Conservation (phyloP, 106 monocot genomes). For the Phalaenopsis equestris region DNA sequence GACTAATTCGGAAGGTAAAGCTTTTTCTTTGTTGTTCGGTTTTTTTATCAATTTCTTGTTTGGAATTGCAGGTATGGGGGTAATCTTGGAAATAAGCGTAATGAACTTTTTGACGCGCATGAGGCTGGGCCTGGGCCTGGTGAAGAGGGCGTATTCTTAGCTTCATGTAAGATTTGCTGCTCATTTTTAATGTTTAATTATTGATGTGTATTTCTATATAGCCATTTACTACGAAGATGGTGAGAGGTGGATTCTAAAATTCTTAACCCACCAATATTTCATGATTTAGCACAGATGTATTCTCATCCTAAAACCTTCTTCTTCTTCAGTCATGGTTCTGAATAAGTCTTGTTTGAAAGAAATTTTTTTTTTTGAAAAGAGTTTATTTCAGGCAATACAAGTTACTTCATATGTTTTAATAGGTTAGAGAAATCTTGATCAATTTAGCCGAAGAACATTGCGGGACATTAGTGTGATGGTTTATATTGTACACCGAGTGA, state of each 20-base stretch:
- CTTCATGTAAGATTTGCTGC: conserved; percentile 52
- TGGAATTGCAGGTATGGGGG: conserved; percentile 50
- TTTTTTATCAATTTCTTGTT: not conserved
- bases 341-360: too few relatives aligned
- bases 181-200: not conserved
- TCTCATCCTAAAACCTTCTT: not conserved
- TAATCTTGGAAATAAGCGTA: conserved; percentile 60
- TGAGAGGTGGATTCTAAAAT: not conserved
- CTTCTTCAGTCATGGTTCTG: not conserved
- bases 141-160: conserved; percentile 68
- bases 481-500: not conserved
- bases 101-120: conserved; percentile 83
- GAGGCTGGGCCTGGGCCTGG: conserved; percentile 37
- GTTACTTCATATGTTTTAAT: not conserved
- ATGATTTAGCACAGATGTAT: not conserved
- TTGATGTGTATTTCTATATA: not conserved
- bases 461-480: not conserved
- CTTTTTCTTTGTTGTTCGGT: not conserved
- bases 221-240: not conserved
- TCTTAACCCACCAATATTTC: not conserved
- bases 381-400: not conserved
- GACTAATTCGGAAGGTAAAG: not conserved
- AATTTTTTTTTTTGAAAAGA: too few relatives aligned
- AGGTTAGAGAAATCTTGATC: not conserved
- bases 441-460: not conserved